A percentile compares a stretch with the other conserved stretches of the same genome.
phyloP scores from a whole-genome alignment of 352 stramenopile genomes.

The Phytophthora agathidicida region DNA sequence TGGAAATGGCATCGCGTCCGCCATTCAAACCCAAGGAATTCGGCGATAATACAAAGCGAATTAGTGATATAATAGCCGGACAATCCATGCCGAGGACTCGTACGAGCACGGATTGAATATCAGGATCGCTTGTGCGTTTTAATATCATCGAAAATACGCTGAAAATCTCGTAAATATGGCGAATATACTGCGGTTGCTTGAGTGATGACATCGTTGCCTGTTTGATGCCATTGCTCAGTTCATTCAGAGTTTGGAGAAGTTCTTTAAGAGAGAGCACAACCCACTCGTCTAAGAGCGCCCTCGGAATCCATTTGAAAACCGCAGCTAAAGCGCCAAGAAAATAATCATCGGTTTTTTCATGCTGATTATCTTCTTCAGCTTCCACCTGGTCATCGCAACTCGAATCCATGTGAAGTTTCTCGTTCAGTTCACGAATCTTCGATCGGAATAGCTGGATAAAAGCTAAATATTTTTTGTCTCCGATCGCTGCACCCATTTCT shows the following conservation, averaged over 20 bases:
- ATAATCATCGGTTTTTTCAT: neutral
- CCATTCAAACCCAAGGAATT: constrained; percentile 4
- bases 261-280: constrained; percentile 56
- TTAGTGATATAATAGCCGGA: constrained; percentile 30
- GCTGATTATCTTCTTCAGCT: constrained; percentile 5
- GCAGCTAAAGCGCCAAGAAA: constrained; percentile 33
- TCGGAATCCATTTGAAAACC: constrained; percentile 51
- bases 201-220: neutral
- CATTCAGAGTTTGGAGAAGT: constrained; percentile 42
- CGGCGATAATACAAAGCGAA: constrained; percentile 27
- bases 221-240: constrained; percentile 35
- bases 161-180: constrained; percentile 32
- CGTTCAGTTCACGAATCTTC: constrained; percentile 55
- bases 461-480: constrained; percentile 59
- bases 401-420: constrained; percentile 13
- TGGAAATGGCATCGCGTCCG: constrained; percentile 5
- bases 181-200: constrained; percentile 11
- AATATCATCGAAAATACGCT: constrained; percentile 47
- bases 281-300: constrained; percentile 54
- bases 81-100: constrained; percentile 36
- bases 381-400: constrained; percentile 4
- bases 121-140: constrained; percentile 40
- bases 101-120: constrained; percentile 51
- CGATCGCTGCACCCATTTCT: constrained; percentile 30
- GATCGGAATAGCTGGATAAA: constrained; percentile 51